Conservation (phyloP, 1,284 basidiomycete species). For the Leccinum griseonigrum region DNA sequence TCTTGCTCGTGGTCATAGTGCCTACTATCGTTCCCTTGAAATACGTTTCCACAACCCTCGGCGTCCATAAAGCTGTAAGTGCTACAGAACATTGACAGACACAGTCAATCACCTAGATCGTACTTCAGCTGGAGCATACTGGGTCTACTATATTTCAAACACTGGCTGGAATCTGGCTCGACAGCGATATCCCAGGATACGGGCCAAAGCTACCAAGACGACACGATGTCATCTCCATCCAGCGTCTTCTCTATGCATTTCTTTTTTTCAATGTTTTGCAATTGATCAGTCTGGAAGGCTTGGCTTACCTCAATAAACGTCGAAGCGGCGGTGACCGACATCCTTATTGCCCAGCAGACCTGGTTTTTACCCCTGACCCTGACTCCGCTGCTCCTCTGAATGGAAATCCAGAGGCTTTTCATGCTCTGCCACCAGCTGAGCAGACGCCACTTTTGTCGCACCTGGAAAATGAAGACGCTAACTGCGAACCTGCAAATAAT, state of each 20-base stretch:
- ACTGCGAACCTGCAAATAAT: conserved; percentile 14
- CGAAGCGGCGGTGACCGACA: conserved; percentile 26
- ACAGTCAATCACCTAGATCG: conserved; percentile 1
- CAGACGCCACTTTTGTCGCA: conserved; percentile 12
- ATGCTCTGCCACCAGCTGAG: conserved; percentile 9
- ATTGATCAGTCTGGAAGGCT: conserved; percentile 45
- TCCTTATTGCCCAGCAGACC: conserved; percentile 19
- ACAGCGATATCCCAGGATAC: conserved; percentile 29
- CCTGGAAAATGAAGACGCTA: neutral
- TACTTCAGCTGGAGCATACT: conserved; percentile 63
- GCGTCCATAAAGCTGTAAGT: conserved; percentile 75
- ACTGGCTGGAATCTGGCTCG: conserved; percentile 60
- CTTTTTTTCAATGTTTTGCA: conserved; percentile 60
- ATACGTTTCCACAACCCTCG: conserved; percentile 76
- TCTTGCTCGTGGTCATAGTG: conserved; percentile 73
- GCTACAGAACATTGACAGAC: neutral
- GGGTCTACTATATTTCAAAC: conserved; percentile 72
- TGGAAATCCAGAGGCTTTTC: neutral
- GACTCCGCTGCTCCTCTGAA: conserved; percentile 1
- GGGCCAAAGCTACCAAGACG: conserved; percentile 16
- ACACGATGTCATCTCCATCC: conserved; percentile 36
- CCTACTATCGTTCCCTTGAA: conserved; percentile 68
- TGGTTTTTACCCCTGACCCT: neutral
- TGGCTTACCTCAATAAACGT: conserved; percentile 46
- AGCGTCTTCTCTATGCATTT: conserved; percentile 58